Evolutionary conservation across 148 eudicot species (phyloP), one percentile per base, ranked within the genome.

Genomic region (Cornus florida): DNA sequence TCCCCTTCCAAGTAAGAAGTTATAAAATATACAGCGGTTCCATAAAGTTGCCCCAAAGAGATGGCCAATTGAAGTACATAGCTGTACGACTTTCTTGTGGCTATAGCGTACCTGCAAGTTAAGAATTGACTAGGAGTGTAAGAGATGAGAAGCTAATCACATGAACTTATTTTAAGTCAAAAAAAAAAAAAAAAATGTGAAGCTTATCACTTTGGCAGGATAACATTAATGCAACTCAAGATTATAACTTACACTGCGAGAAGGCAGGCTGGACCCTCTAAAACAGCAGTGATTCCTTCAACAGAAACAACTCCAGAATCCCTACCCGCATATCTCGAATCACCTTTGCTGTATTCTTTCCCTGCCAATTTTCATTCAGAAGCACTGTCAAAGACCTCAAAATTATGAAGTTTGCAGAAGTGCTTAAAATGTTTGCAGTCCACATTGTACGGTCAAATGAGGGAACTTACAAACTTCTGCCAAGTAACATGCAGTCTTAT

Each of bases 291-390:
- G 33, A 95, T 73, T 77, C 92, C 96, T 88, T 95, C 98, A 67
- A 95, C 87, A n/a, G 96, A 74, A 66, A 95, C 84, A 67, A 90
- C 77, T 77, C 83, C 92, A 57, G 94, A 78, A 77, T 95, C 98
- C 74, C 94, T 86, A 56, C 79, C 90, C n/a, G 77, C 98, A 70
- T 95, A 95, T 84, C 97, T 88, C 75, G 97, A 93, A 81, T 95
- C 98, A 72, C 98, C 98, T 84, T 87, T 91, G 90, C 94, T 89
- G 75, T 93, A 95, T 81, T 95, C 98, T 85, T 95, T 95, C 98
- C 98, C 98, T 95, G 82, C 19, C 66, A 22, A 60, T 43, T 43
- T 41, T 75, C 39, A 53, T 73, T 50, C 6, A 22, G 32, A 67
- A 56, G 41, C 31, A 43, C 31, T 8, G 46, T 23, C 57, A 67